phyloP scores from a whole-genome alignment of 2,329 filamentous ascomycete genomes.

The Dactylellina cionopaga region DNA sequence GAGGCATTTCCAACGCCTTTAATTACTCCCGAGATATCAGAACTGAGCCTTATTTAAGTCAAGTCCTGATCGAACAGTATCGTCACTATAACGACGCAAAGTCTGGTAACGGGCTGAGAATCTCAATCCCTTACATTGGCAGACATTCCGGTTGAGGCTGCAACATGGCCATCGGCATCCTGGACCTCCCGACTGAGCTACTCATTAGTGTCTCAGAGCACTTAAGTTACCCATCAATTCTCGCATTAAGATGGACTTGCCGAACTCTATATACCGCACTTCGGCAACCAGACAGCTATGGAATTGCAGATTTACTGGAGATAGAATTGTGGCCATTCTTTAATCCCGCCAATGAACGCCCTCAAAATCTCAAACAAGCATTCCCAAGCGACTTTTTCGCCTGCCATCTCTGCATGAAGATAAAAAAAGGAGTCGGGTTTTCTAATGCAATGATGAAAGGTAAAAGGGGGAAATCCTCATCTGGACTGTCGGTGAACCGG shows the following conservation, averaged over 20 bases:
- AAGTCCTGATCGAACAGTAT: too few species aligned
- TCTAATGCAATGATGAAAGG: conserved; percentile 38
- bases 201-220: background rate
- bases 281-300: background rate
- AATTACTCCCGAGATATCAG: too few species aligned
- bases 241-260: conserved; percentile 8
- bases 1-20: too few species aligned
- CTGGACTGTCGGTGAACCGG: background rate
- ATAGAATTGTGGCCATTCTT: conserved; percentile 25
- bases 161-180: background rate
- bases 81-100: too few species aligned
- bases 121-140: too few species aligned
- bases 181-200: conserved; percentile 9
- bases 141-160: too few species aligned
- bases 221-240: background rate
- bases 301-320: conserved; percentile 27
- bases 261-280: background rate
- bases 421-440: conserved; percentile 10
- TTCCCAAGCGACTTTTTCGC: conserved; percentile 17
- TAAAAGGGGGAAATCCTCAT: conserved; percentile 4
- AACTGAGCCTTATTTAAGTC: too few species aligned
- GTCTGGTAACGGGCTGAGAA: too few species aligned
- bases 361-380: background rate
- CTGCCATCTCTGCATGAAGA: conserved; percentile 18
- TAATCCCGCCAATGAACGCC: background rate